Conservation (phyloP, 2,329 filamentous ascomycete species). For the Cytospora schulzeri region DNA sequence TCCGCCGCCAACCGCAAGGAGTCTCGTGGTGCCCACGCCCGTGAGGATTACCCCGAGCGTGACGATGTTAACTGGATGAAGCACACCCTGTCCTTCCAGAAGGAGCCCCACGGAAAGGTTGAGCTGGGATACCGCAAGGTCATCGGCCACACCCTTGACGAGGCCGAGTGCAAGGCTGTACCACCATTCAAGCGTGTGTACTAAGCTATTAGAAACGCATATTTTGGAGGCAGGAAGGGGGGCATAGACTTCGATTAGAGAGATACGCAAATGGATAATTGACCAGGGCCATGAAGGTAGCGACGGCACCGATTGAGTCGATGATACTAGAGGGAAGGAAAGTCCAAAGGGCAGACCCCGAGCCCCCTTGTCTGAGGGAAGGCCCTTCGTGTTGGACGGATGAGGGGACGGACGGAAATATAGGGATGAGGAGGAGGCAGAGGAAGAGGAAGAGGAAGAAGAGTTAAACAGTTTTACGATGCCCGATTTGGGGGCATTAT, state of each 20-base stretch:
- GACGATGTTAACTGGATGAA: constrained; percentile 99
- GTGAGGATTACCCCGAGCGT: constrained; percentile 94
- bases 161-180: constrained; percentile 93
- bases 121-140: constrained; percentile 87
- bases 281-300: background rate
- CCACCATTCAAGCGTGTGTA: constrained; percentile 96
- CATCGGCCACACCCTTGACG: constrained; percentile 81
- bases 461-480: constrained; percentile 8
- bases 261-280: background rate
- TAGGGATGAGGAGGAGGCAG: background rate
- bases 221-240: too few species aligned
- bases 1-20: constrained; percentile 94
- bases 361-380: background rate
- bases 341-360: background rate
- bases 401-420: background rate
- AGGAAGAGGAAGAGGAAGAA: background rate
- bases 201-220: constrained; percentile 49
- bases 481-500: constrained; percentile 19
- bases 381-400: too few species aligned
- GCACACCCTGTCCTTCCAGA: constrained; percentile 97
- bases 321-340: background rate
- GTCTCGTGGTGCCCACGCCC: constrained; percentile 93
- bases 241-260: constrained; percentile 8
- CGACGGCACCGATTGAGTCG: background rate
- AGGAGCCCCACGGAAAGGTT: constrained; percentile 82